These are phyloP conservation scores for Trebouxia sp. DNA, from an alignment of 139 green algal species.

Conservation along the genomic window DNA sequence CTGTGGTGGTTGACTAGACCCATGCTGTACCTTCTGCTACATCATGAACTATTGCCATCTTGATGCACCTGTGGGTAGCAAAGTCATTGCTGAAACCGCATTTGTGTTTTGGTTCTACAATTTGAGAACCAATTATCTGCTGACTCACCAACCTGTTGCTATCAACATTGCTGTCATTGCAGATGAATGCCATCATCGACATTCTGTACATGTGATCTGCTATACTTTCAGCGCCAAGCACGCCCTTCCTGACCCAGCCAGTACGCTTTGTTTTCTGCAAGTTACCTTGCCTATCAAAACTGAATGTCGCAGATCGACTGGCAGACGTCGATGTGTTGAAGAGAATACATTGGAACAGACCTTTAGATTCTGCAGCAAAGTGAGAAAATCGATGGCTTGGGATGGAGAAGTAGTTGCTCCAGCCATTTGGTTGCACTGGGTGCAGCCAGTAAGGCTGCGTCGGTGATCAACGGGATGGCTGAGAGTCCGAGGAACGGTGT, in stretches of 20 bases:
- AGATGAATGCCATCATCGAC: constrained; percentile 85
- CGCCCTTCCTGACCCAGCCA: constrained; percentile 81
- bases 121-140: too few species aligned
- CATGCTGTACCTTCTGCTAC: constrained; percentile 81
- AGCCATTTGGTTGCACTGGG: neutral
- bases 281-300: too few species aligned
- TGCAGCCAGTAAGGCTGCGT: neutral
- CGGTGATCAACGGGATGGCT: too few species aligned
- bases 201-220: constrained; percentile 97
- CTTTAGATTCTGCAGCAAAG: constrained; percentile 78
- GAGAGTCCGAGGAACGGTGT: too few species aligned
- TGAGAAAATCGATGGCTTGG: constrained; percentile 71
- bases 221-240: constrained; percentile 86
- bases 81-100: too few species aligned
- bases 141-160: constrained; percentile 36
- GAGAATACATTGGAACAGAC: constrained; percentile 31
- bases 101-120: too few species aligned
- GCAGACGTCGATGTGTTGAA: neutral
- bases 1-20: too few species aligned
- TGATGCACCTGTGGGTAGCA: constrained; percentile 87
- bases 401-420: neutral
- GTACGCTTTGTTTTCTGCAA: constrained; percentile 82
- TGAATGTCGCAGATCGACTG: too few species aligned
- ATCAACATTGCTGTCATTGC: constrained; percentile 43
- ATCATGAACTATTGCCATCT: constrained; percentile 92